Base-by-base conservation (phyloP, 495 filamentous ascomycete species). In the Talaromyces adpressus region DNA sequence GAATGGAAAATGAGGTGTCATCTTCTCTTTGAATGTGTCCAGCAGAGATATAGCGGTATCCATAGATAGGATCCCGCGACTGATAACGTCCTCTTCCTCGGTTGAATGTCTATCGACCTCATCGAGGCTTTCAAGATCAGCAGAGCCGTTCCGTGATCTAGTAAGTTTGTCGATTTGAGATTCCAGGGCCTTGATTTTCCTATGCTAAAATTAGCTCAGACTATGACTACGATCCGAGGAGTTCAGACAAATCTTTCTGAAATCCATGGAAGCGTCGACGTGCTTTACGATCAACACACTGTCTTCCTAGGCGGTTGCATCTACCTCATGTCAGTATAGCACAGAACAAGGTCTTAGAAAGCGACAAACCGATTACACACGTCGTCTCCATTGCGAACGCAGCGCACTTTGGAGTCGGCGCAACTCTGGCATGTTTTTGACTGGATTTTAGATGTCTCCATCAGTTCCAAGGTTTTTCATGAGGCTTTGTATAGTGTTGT, bases 1-100 rank as follows among this genome's bases (percentile, higher is more conserved):
- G 39, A 79, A 79, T 9, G 77, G 77, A 45, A 79, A 78, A n/a
- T 70, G 65, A 39, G 71, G 65, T 14, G 69, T 25, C 65, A 70
- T 74, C 14, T 59, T 39, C 1, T 57, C 68, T 2, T 25, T 34
- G 57, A 68, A 72, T 0, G 56, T 27, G 6, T 65, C 62, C 23
- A 72, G 14, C 20, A 68, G 73, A 63, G 39, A 76, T 72, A 67
- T 62, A 3, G 71, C 71, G 1, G 54, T 54, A 12, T 66, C 57
- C 39, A 68, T 60, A 20, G 20, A 51, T 2, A 71, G 39, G 23
- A 67, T 22, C 0, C 45, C 64, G 51, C 61, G 63, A 23, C 45
- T 52, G 23, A 73, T 67, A 6, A 67, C 64, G 29, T 80, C 75
- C 30, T 77, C 75, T 2, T 64, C 59, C n/a, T 71, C 69, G 54